Evolutionary conservation across 257 asterid species (phyloP), one percentile per base, ranked within the genome.

Genomic region (Agastache rugosa): DNA sequence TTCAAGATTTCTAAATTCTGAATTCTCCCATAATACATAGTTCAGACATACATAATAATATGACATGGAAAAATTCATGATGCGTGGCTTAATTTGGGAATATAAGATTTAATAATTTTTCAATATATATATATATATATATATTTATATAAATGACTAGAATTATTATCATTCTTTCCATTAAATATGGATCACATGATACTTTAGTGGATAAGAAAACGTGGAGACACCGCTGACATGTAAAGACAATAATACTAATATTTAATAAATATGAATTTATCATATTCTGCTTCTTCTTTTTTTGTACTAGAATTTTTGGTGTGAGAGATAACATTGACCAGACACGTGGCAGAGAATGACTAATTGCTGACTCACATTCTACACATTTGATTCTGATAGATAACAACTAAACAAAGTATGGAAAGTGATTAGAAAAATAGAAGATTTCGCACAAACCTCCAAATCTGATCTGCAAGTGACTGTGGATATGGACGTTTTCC

Each of bases 331-430:
- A 17, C 1, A 39, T 1, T 59, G 20, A 50, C 35, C 31, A n/a
- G 76, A 63, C 76, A 86, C 69, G 77, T 77, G 83, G 64, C 84
- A 54, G 27, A 29, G 48, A 56, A 42, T 70, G 82, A 66, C 67
- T 72, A 53, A 39, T 20, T 81, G 88, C 88, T 83, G 88, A 86
- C 80, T 84, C 88, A 77, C 39, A 23, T 16, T 76, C 76, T 48
- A 42, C 37, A 44, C 29, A 12, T 67, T 23, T 22, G 54, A 12
- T 34, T 53, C 11, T 19, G 75, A 68, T 44, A 63, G 11, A 9
- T n/a, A n/a, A n/a, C n/a, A n/a, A n/a, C n/a, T n/a, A 27, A 63
- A 67, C 4, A 11, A 10, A 59, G n/a, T 31, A 11, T 6, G 37
- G 44, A 6, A 47, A 62, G 3, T 65, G 15, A 14, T 63, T 15